Conservation (phyloP, 2,329 filamentous ascomycete species). For the Karstenula rhodostoma region DNA sequence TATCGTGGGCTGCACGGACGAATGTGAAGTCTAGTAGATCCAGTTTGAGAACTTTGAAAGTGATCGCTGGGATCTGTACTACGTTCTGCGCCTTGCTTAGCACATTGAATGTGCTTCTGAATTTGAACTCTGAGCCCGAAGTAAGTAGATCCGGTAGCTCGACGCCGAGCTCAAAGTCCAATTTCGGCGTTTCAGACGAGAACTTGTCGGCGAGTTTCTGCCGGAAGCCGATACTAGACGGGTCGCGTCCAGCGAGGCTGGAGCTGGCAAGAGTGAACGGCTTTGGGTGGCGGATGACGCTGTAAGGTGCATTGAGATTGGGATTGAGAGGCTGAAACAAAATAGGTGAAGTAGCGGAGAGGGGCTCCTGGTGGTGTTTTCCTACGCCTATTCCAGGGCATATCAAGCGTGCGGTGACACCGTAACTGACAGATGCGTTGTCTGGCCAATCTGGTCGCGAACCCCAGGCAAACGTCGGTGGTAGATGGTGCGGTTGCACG, state of each 20-base stretch:
- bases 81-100: constrained; percentile 22
- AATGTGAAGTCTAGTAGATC: constrained; percentile 31
- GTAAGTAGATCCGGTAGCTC: constrained; percentile 27
- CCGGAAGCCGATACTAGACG: constrained; percentile 26
- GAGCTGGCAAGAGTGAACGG: constrained; percentile 28
- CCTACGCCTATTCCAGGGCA: constrained; percentile 22
- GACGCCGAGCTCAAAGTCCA: constrained; percentile 28
- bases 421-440: constrained; percentile 30
- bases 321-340: constrained; percentile 28
- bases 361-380: constrained; percentile 16
- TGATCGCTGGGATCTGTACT: constrained; percentile 24
- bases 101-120: constrained; percentile 26
- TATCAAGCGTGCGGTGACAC: constrained; percentile 27
- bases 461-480: constrained; percentile 30
- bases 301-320: constrained; percentile 12
- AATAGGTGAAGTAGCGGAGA: constrained; percentile 22
- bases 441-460: constrained; percentile 16
- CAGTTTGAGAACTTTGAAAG: constrained; percentile 28
- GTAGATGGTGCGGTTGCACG: constrained; percentile 28
- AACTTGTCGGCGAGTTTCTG: constrained; percentile 31
- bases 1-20: constrained; percentile 32
- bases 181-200: constrained; percentile 30
- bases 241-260: constrained; percentile 20
- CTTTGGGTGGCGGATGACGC: constrained; percentile 18
- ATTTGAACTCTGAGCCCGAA: constrained; percentile 29